Evolutionary conservation across 177 flowering plant genomes (phyloP).

Genomic region (Vitis hybrid): DNA sequence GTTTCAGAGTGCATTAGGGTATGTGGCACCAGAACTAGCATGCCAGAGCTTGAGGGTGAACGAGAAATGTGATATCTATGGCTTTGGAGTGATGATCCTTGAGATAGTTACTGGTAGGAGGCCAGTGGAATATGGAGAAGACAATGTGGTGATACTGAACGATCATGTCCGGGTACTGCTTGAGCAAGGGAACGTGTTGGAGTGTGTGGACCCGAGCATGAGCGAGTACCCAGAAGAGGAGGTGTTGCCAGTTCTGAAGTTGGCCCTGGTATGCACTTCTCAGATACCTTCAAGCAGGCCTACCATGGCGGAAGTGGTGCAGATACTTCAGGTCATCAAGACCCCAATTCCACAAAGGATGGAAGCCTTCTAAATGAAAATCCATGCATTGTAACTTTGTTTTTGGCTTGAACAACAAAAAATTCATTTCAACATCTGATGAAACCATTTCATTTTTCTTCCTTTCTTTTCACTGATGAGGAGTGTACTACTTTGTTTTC

Average conservation of each 20-base stretch:
- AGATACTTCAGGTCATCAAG: constrained; percentile 83
- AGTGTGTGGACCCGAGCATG: constrained; percentile 76
- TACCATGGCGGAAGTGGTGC: constrained; percentile 90
- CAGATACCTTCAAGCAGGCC: constrained; percentile 96
- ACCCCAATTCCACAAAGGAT: constrained; percentile 69
- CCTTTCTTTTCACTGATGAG: too few species aligned
- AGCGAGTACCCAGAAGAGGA: constrained; percentile 76
- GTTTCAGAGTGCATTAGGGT: constrained; percentile 77
- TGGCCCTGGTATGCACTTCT: constrained; percentile 92
- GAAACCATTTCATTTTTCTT: too few species aligned
- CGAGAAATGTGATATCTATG: constrained; percentile 61
- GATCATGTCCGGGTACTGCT: constrained; percentile 73
- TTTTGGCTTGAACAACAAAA: too few species aligned
- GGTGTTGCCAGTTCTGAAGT: constrained; percentile 79
- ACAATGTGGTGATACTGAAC: constrained; percentile 67
- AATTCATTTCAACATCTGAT: too few species aligned
- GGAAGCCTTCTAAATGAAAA: constrained; percentile 30
- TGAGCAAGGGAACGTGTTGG: constrained; percentile 77
- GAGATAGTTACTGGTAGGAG: constrained; percentile 85
- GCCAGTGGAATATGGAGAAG: constrained; percentile 92
- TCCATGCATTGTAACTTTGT: too few species aligned
- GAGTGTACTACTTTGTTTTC: too few species aligned
- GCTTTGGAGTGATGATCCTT: constrained; percentile 58
- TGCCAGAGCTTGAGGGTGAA: constrained; percentile 86
- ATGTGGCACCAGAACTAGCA: constrained; percentile 88